Evolutionary conservation across 371 early-diverging fungal genomes (phyloP), one percentile per base, ranked within the genome.

Genomic region (Syncephalastrum sp.): DNA sequence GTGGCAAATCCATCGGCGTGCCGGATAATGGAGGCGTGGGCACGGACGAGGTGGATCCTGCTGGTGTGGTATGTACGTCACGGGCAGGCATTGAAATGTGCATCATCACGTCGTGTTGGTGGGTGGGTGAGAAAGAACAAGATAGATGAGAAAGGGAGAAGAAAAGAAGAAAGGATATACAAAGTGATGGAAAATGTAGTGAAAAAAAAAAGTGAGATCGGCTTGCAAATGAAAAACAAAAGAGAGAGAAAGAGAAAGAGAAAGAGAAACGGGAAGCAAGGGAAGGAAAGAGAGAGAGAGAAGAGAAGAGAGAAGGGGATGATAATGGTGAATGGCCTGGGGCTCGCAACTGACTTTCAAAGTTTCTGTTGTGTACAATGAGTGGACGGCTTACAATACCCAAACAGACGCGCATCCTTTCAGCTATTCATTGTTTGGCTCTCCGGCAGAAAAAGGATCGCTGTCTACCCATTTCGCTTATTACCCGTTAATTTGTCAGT

Each of bases 1-100:
- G 66, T 52, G 66, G 61, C 51, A 65, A 61, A 50, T 65, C 66
- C 53, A 61, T 23, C 16, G 55, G 42, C 8, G 56, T 29, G 12
- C 46, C 50, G 10, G 54, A 21, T 43, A 53, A 54, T 17, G 65
- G 57, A 19, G 65, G 60, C 33, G 59, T 54, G 53, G 57, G 53
- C 23, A 46, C 53, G 24, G 54, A 24, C 41, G 33, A 53, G 50
- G 19, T 17, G 21, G 51, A 12, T 51, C 17, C 51, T 51, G 57
- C 17, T 41, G n/a, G 17, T 24, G 54, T 17, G 21, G 42, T 42
- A 33, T 33, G 38, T 33, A 33, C 38, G 38, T 33, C 38, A 33
- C 38, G 38, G n/a, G 44, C 23, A 54, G 42, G 44, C 21, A 23
- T 24, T 49, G 44, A 13, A 44, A 33, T 33, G 41, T 42, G 54